Conservation (phyloP, 345 rosid genomes). For the Aquilaria sinensis region DNA sequence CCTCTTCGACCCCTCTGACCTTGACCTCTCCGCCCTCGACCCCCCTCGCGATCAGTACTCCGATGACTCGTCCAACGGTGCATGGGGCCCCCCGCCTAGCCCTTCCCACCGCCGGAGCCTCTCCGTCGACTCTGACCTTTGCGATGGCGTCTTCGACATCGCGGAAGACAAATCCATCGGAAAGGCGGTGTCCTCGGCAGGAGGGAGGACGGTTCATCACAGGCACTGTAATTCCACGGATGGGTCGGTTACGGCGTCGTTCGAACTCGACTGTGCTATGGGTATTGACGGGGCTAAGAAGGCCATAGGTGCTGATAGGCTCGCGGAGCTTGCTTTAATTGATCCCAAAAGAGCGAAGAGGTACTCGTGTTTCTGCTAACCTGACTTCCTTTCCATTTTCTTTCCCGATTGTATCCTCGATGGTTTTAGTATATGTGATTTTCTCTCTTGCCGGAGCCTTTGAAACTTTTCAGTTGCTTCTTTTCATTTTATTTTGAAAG, state of each 20-base stretch:
- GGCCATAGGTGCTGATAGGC: slow-evolving; percentile 72
- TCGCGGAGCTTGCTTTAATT: slow-evolving; percentile 82
- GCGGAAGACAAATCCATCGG: slow-evolving; percentile 32
- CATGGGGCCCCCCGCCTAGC: slow-evolving; percentile 15
- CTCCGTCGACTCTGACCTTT: slow-evolving; percentile 86
- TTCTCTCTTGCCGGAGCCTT: neutral
- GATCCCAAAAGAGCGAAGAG: slow-evolving; percentile 98
- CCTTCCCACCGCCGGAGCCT: slow-evolving; percentile 72
- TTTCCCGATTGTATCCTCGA: neutral
- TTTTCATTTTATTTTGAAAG: neutral
- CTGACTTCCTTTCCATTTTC: neutral
- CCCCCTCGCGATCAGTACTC: slow-evolving; percentile 53
- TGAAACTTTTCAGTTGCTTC: neutral
- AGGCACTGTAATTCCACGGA: slow-evolving; percentile 88
- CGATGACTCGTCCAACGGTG: slow-evolving; percentile 57
- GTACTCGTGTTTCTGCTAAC: slow-evolving; percentile 17
- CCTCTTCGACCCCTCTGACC: slow-evolving; percentile 76
- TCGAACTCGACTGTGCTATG: slow-evolving; percentile 51
- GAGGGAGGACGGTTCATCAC: slow-evolving; percentile 46
- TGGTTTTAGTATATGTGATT: neutral
- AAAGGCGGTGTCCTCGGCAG: slow-evolving; percentile 18
- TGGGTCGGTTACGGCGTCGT: slow-evolving; percentile 47
- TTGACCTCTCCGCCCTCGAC: slow-evolving; percentile 74
- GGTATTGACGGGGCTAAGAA: slow-evolving; percentile 60
- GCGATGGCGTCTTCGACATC: slow-evolving; percentile 42